phyloP scores from a whole-genome alignment of 2,329 filamentous ascomycete genomes.

The Salinomyces thailandicus region DNA sequence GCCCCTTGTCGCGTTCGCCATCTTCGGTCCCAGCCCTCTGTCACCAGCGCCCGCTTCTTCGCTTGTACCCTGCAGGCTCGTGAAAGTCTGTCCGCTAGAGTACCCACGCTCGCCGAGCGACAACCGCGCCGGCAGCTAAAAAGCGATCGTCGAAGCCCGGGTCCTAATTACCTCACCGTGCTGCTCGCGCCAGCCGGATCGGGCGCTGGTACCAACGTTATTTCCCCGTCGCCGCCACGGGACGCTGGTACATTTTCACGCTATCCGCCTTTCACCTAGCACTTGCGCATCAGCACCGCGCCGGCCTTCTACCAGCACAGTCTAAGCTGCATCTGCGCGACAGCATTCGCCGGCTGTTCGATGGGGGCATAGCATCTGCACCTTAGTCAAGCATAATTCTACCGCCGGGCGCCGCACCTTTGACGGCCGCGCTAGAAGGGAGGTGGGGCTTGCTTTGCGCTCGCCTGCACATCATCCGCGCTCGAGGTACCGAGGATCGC shows the following conservation, averaged over 20 bases:
- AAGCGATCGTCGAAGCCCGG: constrained; percentile 18
- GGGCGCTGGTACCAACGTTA: constrained; percentile 24
- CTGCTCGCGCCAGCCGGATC: constrained; percentile 23
- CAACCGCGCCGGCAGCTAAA: constrained; percentile 20
- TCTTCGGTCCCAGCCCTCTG: constrained; percentile 5
- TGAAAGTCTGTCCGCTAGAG: constrained; percentile 15
- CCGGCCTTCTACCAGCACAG: constrained; percentile 3
- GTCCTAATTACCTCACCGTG: constrained; percentile 24
- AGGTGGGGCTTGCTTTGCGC: constrained; percentile 22
- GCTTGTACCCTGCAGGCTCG: constrained; percentile 11
- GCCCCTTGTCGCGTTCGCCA: not conserved
- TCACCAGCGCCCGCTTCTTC: constrained; percentile 14
- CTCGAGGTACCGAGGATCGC: constrained; percentile 32
- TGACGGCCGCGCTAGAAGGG: constrained; percentile 22
- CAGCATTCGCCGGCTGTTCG: not conserved
- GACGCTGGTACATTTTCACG: constrained; percentile 17
- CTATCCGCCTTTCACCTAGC: constrained; percentile 21
- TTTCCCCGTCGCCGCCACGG: constrained; percentile 28
- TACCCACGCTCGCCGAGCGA: constrained; percentile 14
- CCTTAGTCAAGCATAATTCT: not conserved
- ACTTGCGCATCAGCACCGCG: constrained; percentile 4
- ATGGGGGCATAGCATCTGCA: not conserved
- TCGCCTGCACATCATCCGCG: constrained; percentile 40
- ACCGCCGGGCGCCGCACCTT: constrained; percentile 5
- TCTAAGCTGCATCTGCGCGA: constrained; percentile 3